Evolutionary conservation across 192 early-diverging fungal genomes (phyloP).

Genomic region (Coemansia sp.): DNA sequence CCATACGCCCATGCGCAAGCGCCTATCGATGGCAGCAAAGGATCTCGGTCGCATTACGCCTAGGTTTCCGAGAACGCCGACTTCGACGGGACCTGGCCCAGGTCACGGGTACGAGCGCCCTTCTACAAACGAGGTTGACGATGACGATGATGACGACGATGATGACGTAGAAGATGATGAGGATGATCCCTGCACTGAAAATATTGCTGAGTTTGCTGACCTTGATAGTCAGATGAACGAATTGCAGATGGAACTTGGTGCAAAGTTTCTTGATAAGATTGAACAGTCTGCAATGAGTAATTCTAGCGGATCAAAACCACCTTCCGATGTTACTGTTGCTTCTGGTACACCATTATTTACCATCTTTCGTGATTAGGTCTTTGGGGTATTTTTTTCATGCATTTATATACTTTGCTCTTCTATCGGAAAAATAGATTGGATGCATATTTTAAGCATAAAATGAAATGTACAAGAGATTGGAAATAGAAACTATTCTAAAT

Average conservation of each 20-base stretch:
- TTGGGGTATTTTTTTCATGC: neutral
- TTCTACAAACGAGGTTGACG: slow-evolving; percentile 13
- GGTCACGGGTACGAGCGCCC: neutral
- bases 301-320: neutral
- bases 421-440: neutral
- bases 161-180: slow-evolving; percentile 33
- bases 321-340: neutral
- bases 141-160: slow-evolving; percentile 36
- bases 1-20: slow-evolving; percentile 46
- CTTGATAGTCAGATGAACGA: slow-evolving; percentile 46
- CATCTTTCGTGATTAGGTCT: slow-evolving; percentile 14
- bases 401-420: neutral
- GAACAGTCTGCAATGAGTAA: too few relatives aligned
- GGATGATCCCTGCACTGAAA: slow-evolving; percentile 44
- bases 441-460: neutral
- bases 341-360: slow-evolving; percentile 8
- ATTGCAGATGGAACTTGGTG: slow-evolving; percentile 36
- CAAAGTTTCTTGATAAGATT: slow-evolving; percentile 4
- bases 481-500: neutral
- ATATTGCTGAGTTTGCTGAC: slow-evolving; percentile 47
- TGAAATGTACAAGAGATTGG: neutral
- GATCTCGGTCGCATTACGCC: slow-evolving; percentile 41
- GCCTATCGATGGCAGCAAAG: slow-evolving; percentile 42
- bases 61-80: slow-evolving; percentile 24
- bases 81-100: neutral